phyloP scores from a whole-genome alignment of 345 rosid genomes.

The Salix koriyanagi region DNA sequence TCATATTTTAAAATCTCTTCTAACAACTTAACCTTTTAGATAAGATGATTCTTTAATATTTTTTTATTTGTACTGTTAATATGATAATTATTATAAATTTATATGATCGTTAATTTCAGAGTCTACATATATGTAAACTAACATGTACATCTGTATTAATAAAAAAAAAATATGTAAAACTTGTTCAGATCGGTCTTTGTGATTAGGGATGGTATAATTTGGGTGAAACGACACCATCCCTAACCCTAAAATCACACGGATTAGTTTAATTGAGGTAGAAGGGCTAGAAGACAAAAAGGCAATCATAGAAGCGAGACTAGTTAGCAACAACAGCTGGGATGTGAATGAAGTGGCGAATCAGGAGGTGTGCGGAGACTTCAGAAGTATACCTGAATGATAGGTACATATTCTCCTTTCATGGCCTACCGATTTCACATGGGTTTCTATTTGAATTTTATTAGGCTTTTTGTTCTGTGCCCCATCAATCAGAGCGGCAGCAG shows the following conservation, averaged over 20 bases:
- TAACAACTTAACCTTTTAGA: too few relatives aligned
- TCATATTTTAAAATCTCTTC: rapidly evolving
- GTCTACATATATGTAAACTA: too few relatives aligned
- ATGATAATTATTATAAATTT: too few relatives aligned
- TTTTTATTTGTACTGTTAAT: too few relatives aligned
- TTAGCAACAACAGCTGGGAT: conserved; percentile 24
- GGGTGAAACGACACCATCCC: too few relatives aligned
- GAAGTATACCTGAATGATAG: conserved; percentile 8
- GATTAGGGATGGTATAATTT: too few relatives aligned
- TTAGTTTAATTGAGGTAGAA: background rate
- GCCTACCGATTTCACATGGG: conserved; percentile 23
- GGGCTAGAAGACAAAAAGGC: conserved; percentile 11
- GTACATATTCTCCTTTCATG: background rate
- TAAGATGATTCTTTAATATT: too few relatives aligned
- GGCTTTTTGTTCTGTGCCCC: background rate
- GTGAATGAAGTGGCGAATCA: conserved; percentile 24
- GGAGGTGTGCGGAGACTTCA: background rate
- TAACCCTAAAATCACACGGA: background rate
- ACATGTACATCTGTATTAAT: too few relatives aligned
- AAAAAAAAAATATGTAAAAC: too few relatives aligned
- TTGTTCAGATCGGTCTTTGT: too few relatives aligned
- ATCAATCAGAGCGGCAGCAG: conserved; percentile 14
- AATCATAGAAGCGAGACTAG: conserved; percentile 26
- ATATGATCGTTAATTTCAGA: too few relatives aligned
- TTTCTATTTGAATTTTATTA: background rate